Evolutionary conservation across 2,329 filamentous ascomycete species (phyloP).

Genomic region (Fonsecaea erecta): DNA sequence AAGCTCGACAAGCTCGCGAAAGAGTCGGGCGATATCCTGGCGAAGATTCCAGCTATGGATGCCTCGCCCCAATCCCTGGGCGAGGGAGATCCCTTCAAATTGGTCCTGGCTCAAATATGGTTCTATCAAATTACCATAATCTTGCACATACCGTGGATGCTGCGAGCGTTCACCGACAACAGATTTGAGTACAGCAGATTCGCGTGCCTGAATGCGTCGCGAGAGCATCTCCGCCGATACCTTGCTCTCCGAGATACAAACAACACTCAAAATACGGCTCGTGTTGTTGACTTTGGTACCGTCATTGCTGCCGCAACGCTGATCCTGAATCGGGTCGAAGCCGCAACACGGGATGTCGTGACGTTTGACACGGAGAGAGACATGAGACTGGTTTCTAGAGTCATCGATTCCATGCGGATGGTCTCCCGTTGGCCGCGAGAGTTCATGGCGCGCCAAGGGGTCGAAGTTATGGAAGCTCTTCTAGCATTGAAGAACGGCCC

Average conservation of each 20-base stretch:
- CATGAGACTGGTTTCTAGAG: neutral
- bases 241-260: constrained; percentile 43
- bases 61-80: constrained; percentile 36
- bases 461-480: constrained; percentile 9
- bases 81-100: neutral
- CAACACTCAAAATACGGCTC: constrained; percentile 18
- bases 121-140: constrained; percentile 58
- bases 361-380: constrained; percentile 3
- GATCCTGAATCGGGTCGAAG: constrained; percentile 12
- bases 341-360: neutral
- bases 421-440: constrained; percentile 8
- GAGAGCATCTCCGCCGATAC: constrained; percentile 57
- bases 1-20: constrained; percentile 51
- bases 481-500: neutral
- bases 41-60: constrained; percentile 45
- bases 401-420: constrained; percentile 15
- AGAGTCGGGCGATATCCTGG: constrained; percentile 54
- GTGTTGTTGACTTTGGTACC: constrained; percentile 15
- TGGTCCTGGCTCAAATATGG: constrained; percentile 55
- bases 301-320: constrained; percentile 6
- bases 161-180: constrained; percentile 44
- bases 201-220: constrained; percentile 56
- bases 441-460: constrained; percentile 16
- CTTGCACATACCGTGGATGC: constrained; percentile 61
- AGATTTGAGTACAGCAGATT: constrained; percentile 57